These are phyloP conservation scores for Neolentinus lepideus DNA, from an alignment of 1,284 basidiomycete genomes.

Conservation along the genomic window DNA sequence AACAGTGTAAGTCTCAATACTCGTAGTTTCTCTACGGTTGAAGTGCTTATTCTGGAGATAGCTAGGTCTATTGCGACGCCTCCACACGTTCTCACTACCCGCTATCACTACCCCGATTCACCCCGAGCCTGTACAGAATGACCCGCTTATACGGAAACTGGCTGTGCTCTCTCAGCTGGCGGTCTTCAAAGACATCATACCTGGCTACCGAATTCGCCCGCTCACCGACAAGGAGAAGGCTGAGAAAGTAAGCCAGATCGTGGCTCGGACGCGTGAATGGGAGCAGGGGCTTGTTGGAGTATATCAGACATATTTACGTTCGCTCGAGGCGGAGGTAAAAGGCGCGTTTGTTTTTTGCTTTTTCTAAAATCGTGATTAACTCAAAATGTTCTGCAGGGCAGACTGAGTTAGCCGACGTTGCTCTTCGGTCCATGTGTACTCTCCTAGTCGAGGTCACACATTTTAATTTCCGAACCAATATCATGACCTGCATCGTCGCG, in stretches of 20 bases:
- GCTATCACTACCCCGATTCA: constrained; percentile 64
- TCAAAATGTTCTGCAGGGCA: constrained; percentile 42
- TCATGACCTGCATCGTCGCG: constrained; percentile 85
- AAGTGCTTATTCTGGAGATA: constrained; percentile 22
- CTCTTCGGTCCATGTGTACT: constrained; percentile 84
- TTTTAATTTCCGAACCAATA: constrained; percentile 95
- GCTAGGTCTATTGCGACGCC: constrained; percentile 80
- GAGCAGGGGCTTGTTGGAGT: constrained; percentile 91
- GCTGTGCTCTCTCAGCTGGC: constrained; percentile 89
- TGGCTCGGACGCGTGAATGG: constrained; percentile 87
- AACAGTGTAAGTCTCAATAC: constrained; percentile 52
- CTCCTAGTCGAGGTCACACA: constrained; percentile 82
- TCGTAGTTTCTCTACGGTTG: not conserved
- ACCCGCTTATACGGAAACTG: constrained; percentile 79
- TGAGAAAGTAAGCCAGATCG: constrained; percentile 94
- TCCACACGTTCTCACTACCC: constrained; percentile 78
- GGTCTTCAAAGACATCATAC: constrained; percentile 94
- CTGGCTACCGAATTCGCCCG: constrained; percentile 83
- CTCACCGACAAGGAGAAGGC: constrained; percentile 87
- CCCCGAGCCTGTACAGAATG: constrained; percentile 67
- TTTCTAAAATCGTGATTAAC: constrained; percentile 9
- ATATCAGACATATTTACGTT: constrained; percentile 86
- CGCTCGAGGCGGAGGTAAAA: constrained; percentile 84
- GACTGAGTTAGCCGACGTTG: constrained; percentile 63
- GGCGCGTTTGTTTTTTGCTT: constrained; percentile 34